Base-by-base conservation (phyloP, 1,284 basidiomycete genomes). In the Termitomyces sp. region DNA sequence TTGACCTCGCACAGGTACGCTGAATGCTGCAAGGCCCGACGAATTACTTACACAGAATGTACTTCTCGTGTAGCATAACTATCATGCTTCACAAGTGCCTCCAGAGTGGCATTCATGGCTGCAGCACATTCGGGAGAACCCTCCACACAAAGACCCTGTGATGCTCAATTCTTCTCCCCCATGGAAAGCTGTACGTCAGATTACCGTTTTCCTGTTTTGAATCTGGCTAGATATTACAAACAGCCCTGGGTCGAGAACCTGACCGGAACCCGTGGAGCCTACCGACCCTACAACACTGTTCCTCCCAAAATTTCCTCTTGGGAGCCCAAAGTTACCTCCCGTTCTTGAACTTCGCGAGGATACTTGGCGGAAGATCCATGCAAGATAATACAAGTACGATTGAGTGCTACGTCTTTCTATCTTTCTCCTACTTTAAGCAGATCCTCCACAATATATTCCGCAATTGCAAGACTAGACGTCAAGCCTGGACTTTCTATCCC, bases 51-150 rank as follows among this genome's bases (percentile, higher is more conserved):
- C 12, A 24, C 15, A 15, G 33, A 50, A 21, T 26, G 24, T 19
- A 15, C 17, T 17, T 34, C 19, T 33, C 7, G 6, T 44, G 28
- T 48, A 92, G 84, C 89, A 95, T 68, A 84, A 94, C 63, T 88
- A 81, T 72, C 90, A 96, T 67, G 91, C 90, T 9, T 83, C 91
- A 0, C 94, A 98, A 76, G 85, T 95, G 36, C 90, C 93, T 31
- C 82, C 93, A 1, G 93, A 94, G 71, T 97, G 95, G 95, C 93
- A 95, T 71, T 84, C 93, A 7, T 98, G 94, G 94, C 71, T 97
- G 30, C 78, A 80, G n/a, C 92, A 96, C 68, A 96, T 95, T 65
- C 90, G 94, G 47, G 81, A 84, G 62, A 80, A 85, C 39, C 81
- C 92, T 5, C 95, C 94, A 1, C 74, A 79, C 1, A 77, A 88